Percentiles rank a stretch among this genome's conserved stretches.
Evolutionary conservation across 148 eudicot genomes (phyloP).

Genomic region (Camellia sinensis): DNA sequence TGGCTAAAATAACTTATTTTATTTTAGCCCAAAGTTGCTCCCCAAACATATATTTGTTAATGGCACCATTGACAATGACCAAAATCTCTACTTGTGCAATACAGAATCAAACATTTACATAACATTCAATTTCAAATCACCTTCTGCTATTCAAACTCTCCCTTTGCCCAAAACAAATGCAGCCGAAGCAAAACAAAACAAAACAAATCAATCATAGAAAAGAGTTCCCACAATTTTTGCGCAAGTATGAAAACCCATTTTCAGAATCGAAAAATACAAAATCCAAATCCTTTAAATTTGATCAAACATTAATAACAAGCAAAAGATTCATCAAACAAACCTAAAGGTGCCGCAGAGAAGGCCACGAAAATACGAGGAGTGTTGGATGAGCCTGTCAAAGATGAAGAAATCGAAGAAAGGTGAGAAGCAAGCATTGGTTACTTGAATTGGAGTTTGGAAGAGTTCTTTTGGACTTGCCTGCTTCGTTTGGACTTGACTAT

Average conservation of each 20-base stretch:
- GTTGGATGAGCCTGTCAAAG: conserved; percentile 56
- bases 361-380: conserved; percentile 66
- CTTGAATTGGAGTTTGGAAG: neutral
- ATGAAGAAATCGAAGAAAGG: neutral
- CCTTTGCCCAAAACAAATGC: neutral
- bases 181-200: neutral
- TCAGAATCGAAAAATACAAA: neutral
- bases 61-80: neutral
- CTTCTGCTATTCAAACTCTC: neutral
- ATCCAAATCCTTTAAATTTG: neutral
- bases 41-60: neutral
- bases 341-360: conserved; percentile 71
- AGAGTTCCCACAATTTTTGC: neutral
- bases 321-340: conserved; percentile 26
- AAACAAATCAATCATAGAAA: neutral
- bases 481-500: conserved; percentile 42
- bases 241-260: neutral
- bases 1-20: too few relatives aligned
- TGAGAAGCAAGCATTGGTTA: neutral
- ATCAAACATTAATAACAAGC: neutral
- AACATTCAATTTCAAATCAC: neutral
- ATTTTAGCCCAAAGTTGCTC: too few relatives aligned
- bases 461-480: conserved; percentile 25
- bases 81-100: too few relatives aligned
- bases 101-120: neutral